A percentile compares a stretch with the other conserved stretches of the same genome.
phyloP scores from a whole-genome alignment of 805 yeast genomes.

The Lipomyces spencermartinsiae region DNA sequence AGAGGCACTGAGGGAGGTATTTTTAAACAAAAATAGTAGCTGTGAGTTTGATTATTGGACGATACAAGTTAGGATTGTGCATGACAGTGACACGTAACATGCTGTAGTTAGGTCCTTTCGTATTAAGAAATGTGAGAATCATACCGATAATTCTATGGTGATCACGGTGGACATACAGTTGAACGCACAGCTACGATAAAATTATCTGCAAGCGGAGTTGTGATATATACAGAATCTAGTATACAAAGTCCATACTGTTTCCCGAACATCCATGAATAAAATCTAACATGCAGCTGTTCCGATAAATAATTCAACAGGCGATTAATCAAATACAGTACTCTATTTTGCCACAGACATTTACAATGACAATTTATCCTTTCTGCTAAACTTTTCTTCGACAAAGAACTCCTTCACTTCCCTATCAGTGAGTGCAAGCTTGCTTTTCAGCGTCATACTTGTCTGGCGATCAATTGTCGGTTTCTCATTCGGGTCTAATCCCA shows the following conservation, averaged over 20 bases:
- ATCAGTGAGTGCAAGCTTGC: neutral
- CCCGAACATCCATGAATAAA: neutral
- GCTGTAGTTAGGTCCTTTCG: neutral
- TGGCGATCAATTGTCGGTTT: conserved; percentile 3
- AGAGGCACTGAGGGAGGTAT: neutral
- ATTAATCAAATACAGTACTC: neutral
- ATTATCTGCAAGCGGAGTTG: neutral
- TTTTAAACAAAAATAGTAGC: neutral
- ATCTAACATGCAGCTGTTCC: neutral
- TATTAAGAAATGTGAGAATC: neutral
- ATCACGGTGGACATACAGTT: too few relatives aligned
- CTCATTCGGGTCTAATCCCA: conserved; percentile 2
- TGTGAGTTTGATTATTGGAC: neutral
- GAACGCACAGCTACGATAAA: neutral
- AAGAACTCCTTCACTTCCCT: neutral
- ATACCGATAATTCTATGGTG: neutral
- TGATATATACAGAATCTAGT: neutral
- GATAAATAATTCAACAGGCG: neutral
- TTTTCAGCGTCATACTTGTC: neutral
- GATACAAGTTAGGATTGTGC: neutral
- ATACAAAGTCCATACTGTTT: neutral
- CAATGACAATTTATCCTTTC: neutral
- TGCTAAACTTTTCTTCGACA: neutral
- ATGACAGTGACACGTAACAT: neutral
- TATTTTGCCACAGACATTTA: neutral